phyloP scores from a whole-genome alignment of 2,329 filamentous ascomycete genomes.

The Teratosphaeria zuluensis region DNA sequence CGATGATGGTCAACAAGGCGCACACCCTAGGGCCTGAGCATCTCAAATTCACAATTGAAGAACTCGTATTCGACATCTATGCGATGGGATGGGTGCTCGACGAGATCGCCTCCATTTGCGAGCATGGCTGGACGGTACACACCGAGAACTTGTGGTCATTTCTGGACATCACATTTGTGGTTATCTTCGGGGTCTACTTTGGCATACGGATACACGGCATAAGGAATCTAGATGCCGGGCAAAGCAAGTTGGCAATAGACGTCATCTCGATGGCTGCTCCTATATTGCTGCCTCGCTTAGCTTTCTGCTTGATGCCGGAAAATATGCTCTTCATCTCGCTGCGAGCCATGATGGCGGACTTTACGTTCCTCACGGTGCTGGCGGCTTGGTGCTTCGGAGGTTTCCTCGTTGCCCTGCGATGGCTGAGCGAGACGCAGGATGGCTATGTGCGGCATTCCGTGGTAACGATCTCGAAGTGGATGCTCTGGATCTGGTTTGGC shows the following conservation, averaged over 20 bases:
- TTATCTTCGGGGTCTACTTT: slow-evolving; percentile 61
- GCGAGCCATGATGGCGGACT: slow-evolving; percentile 77
- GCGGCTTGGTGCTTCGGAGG: slow-evolving; percentile 77
- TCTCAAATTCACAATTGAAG: slow-evolving; percentile 37
- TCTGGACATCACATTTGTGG: slow-evolving; percentile 67
- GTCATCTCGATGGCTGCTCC: slow-evolving; percentile 72
- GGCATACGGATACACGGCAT: slow-evolving; percentile 57
- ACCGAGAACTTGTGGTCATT: slow-evolving; percentile 87
- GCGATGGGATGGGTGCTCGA: slow-evolving; percentile 71
- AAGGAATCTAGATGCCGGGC: slow-evolving; percentile 32
- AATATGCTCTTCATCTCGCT: slow-evolving; percentile 76
- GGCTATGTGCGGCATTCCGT: slow-evolving; percentile 29
- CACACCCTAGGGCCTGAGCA: slow-evolving; percentile 33
- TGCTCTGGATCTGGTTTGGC: slow-evolving; percentile 90
- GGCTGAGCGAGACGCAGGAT: slow-evolving; percentile 57
- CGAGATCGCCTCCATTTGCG: slow-evolving; percentile 65
- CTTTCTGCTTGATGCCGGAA: slow-evolving; percentile 74
- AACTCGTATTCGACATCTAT: slow-evolving; percentile 62
- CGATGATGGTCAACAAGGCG: slow-evolving; percentile 61
- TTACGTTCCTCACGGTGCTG: slow-evolving; percentile 64
- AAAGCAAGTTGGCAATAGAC: slow-evolving; percentile 50
- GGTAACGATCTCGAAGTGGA: slow-evolving; percentile 75
- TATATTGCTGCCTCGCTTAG: slow-evolving; percentile 65
- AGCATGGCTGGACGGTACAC: slow-evolving; percentile 71
- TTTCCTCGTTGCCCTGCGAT: slow-evolving; percentile 68